These are phyloP conservation scores for Bryum argenteum DNA, from an alignment of 225 moss, liverwort and hornwort species.

Conservation along the genomic window DNA sequence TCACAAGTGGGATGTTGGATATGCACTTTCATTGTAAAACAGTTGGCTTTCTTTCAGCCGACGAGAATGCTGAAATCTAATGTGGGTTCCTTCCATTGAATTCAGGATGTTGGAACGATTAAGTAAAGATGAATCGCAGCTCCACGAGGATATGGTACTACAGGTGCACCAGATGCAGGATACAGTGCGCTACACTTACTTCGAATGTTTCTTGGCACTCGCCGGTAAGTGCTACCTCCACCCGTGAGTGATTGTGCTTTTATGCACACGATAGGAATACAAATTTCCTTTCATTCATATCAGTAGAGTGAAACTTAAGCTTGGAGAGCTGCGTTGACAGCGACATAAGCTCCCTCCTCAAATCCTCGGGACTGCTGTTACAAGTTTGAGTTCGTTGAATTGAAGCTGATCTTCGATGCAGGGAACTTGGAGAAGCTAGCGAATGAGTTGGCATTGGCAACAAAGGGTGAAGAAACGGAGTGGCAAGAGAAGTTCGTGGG, in stretches of 20 bases:
- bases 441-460: conserved; percentile 59
- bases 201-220: conserved; percentile 92
- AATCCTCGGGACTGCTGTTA: too few species aligned
- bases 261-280: too few species aligned
- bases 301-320: too few species aligned
- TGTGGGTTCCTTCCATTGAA: neutral
- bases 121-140: conserved; percentile 64
- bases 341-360: too few species aligned
- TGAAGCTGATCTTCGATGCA: neutral
- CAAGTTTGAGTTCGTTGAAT: too few species aligned
- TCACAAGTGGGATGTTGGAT: too few species aligned
- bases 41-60: too few species aligned
- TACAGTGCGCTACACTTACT: conserved; percentile 81
- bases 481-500: conserved; percentile 75
- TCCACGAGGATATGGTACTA: conserved; percentile 74
- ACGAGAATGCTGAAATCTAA: conserved; percentile 20
- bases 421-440: conserved; percentile 84
- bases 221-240: conserved; percentile 52
- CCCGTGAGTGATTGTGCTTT: neutral
- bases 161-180: conserved; percentile 92
- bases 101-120: conserved; percentile 87
- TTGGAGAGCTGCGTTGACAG: too few species aligned
- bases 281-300: too few species aligned
- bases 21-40: neutral
- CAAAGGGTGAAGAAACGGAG: conserved; percentile 36